Percentiles rank a stretch among this genome's conserved stretches.
phyloP scores from a whole-genome alignment of 129 eudicot genomes.

The Escallonia herrerae region DNA sequence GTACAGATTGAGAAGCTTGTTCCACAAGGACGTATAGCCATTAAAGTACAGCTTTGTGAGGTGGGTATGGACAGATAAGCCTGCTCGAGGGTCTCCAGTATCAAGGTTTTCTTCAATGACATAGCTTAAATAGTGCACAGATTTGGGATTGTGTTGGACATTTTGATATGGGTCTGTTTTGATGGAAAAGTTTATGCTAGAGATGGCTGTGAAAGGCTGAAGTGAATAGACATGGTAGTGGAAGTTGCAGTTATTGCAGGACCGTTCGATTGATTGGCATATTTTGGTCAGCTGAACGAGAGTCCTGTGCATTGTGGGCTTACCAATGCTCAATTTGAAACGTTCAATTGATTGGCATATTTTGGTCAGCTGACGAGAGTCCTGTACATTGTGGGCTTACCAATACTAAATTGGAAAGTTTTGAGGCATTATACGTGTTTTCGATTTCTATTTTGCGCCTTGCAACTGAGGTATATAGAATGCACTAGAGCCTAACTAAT shows the following conservation, averaged over 20 bases:
- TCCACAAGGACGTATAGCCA: conserved; percentile 18
- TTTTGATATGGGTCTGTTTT: neutral
- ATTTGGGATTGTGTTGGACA: neutral
- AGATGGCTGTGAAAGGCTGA: conserved; percentile 1
- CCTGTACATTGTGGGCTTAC: neutral
- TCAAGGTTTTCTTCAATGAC: neutral
- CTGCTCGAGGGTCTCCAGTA: neutral
- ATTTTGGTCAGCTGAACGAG: neutral
- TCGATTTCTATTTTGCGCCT: too few species aligned
- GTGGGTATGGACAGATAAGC: neutral
- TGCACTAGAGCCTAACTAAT: too few species aligned
- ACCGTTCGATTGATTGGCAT: neutral
- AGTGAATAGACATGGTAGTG: neutral
- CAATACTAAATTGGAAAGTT: too few species aligned
- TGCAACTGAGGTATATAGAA: too few species aligned
- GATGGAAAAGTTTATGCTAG: neutral
- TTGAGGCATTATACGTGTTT: too few species aligned
- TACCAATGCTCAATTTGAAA: too few species aligned
- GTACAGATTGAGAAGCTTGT: conserved; percentile 13
- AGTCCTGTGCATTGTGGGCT: neutral
- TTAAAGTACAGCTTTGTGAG: neutral
- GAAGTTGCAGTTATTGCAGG: neutral
- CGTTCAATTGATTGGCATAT: neutral
- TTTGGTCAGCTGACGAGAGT: neutral
- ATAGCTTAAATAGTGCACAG: conserved; percentile 1